These are phyloP conservation scores for Schrenkiella parvula DNA, from an alignment of 345 rosid genomes.

Conservation along the genomic window DNA sequence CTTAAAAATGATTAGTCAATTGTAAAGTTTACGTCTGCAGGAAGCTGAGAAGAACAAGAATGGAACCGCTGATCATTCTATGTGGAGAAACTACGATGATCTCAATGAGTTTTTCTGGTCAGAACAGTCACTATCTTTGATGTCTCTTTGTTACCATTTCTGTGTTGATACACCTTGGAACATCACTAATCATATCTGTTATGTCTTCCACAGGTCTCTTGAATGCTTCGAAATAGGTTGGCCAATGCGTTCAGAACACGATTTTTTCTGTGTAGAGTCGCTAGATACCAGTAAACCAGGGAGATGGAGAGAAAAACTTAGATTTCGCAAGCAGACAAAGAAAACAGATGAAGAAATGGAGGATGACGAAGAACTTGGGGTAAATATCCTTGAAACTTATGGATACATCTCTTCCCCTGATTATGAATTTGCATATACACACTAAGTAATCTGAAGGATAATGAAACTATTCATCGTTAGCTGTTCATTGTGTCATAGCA, in stretches of 20 bases:
- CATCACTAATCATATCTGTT: slow-evolving; percentile 13
- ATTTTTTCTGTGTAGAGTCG: slow-evolving; percentile 50
- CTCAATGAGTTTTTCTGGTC: slow-evolving; percentile 92
- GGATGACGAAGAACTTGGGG: slow-evolving; percentile 65
- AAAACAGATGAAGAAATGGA: slow-evolving; percentile 39
- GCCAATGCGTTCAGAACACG: slow-evolving; percentile 76
- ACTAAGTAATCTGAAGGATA: slow-evolving; percentile 13
- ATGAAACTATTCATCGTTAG: slow-evolving; percentile 13
- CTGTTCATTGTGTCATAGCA: slow-evolving; percentile 22
- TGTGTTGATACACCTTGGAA: neutral
- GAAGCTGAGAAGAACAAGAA: slow-evolving; percentile 77
- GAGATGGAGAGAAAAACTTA: slow-evolving; percentile 20
- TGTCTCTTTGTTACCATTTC: neutral
- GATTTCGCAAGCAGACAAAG: slow-evolving; percentile 27
- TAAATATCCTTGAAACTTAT: slow-evolving; percentile 32
- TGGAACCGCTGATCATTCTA: slow-evolving; percentile 80
- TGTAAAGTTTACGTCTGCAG: slow-evolving; percentile 43
- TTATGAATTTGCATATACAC: slow-evolving; percentile 26
- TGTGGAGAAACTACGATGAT: slow-evolving; percentile 99
- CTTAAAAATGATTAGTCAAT: slow-evolving; percentile 12
- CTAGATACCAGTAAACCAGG: slow-evolving; percentile 29
- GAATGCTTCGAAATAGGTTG: slow-evolving; percentile 86
- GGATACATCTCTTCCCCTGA: slow-evolving; percentile 6
- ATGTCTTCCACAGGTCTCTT: slow-evolving; percentile 60
- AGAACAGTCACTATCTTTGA: slow-evolving; percentile 25